Evolutionary conservation across 2,329 filamentous ascomycete species (phyloP).

Genomic region (Dothideomycetes sp.): DNA sequence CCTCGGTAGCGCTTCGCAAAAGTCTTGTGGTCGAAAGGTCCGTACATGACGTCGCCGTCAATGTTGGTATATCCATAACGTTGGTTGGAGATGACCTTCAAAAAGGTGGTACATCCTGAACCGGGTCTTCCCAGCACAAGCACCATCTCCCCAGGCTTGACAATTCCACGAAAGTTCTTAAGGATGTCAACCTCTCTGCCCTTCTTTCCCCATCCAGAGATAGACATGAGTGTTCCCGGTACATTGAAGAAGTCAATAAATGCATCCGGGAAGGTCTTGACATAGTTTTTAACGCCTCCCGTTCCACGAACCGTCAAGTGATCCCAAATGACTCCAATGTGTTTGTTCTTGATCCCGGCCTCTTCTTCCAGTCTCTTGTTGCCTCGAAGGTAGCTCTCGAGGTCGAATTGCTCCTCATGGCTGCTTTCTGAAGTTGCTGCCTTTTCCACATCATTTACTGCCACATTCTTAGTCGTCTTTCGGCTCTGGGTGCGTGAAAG

Average conservation of each 20-base stretch:
- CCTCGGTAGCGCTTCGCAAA: constrained; percentile 54
- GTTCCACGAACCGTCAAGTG: constrained; percentile 64
- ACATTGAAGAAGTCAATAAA: constrained; percentile 69
- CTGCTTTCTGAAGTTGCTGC: constrained; percentile 29
- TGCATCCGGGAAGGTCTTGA: constrained; percentile 66
- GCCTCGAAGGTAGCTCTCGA: constrained; percentile 63
- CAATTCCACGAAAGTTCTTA: constrained; percentile 54
- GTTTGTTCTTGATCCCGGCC: constrained; percentile 70
- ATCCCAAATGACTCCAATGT: constrained; percentile 70
- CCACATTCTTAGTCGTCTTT: constrained; percentile 31
- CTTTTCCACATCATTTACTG: constrained; percentile 48
- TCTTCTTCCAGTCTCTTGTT: constrained; percentile 59
- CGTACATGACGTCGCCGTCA: constrained; percentile 59
- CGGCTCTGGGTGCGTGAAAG: constrained; percentile 35
- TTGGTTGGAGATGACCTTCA: constrained; percentile 66
- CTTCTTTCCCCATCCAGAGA: constrained; percentile 49
- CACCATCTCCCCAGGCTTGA: constrained; percentile 58
- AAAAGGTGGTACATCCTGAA: constrained; percentile 63
- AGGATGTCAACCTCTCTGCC: constrained; percentile 46
- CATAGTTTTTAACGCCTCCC: constrained; percentile 61
- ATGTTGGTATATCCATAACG: constrained; percentile 54
- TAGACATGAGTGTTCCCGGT: constrained; percentile 49
- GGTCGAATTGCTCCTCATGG: constrained; percentile 53
- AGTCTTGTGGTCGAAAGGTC: constrained; percentile 17
- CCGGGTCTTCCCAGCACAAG: constrained; percentile 63